phyloP scores from a whole-genome alignment of 2,329 filamentous ascomycete species.

The Monosporascus sp. region DNA sequence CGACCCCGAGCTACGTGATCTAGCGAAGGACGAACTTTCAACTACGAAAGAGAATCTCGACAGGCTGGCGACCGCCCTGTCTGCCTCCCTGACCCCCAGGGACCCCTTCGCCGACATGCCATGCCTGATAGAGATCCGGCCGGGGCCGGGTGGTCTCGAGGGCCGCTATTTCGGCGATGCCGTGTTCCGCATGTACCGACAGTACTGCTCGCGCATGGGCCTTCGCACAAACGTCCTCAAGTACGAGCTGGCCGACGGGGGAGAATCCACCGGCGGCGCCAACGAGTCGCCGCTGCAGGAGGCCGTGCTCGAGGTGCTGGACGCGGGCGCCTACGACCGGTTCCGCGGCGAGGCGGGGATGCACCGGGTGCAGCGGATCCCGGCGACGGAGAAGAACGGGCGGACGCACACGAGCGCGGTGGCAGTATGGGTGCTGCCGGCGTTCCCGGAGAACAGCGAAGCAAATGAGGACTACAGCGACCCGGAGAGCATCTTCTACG shows the following conservation, averaged over 20 bases:
- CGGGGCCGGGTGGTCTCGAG: conserved; percentile 87
- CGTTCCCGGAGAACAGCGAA: conserved; percentile 57
- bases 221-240: conserved; percentile 68
- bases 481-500: conserved; percentile 85
- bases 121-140: conserved; percentile 86
- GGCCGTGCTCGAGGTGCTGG: conserved; percentile 78
- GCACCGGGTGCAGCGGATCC: conserved; percentile 90
- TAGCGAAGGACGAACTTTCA: conserved; percentile 79
- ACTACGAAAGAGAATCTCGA: conserved; percentile 59
- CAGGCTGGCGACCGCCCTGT: conserved; percentile 62
- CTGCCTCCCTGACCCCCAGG: conserved; percentile 73
- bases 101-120: conserved; percentile 89
- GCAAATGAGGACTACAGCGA: conserved; percentile 62
- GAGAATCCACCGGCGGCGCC: conserved; percentile 45
- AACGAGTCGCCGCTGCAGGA: conserved; percentile 72
- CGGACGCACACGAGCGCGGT: conserved; percentile 91
- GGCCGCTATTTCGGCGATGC: conserved; percentile 86
- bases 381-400: conserved; percentile 84
- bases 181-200: conserved; percentile 83
- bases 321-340: conserved; percentile 71
- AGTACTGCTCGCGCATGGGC: conserved; percentile 66
- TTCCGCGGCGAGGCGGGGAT: conserved; percentile 89
- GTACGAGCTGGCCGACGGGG: conserved; percentile 68
- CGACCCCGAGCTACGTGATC: conserved; percentile 66
- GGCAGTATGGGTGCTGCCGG: conserved; percentile 86